Base-by-base conservation (phyloP, 176 grass and related monocot species). In the Oryza officinalis region DNA sequence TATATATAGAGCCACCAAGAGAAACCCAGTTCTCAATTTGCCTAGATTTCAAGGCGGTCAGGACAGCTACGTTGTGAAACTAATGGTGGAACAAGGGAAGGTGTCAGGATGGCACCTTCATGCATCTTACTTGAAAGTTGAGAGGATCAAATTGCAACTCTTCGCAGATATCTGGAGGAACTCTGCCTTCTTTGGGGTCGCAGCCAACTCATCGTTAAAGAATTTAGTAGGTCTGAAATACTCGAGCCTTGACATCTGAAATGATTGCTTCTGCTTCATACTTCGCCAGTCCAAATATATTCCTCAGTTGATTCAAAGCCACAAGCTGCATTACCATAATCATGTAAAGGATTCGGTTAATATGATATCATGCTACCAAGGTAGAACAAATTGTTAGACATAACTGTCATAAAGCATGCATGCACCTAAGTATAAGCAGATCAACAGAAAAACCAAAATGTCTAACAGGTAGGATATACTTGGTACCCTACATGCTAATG, bases 231-330 rank as follows among this genome's bases (percentile, higher is more conserved):
- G 69, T 89, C 77, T 90, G 86, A 61, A 91, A 97, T 67, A 98
- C 81, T 68, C 54, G 89, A 80, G 96, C 84, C 74, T 89, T 92
- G 71, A 90, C 88, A 74, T 98, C 91, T 71, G 89, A 85, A 77
- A 90, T 85, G 74, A 98, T 95, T 43, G 74, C 83, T 81, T 95
- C 93, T 67, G 93, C 87, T 74, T 98, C 96, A 73, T 85, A 87
- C 81, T 96, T 96, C 37, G 91, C 96, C 75, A 98, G 74, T 79
- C 96, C 96, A 88, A 98, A 93, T 89, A 95, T 90, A 76, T 92
- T 94, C 84, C 91, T 98, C 89, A 98, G 78, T 82, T 95, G 83
- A 84, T 85, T 89, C 67, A 96, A 82, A 70, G 80, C 77, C 64
- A 63, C 75, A 81, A 96, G 86, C 97, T 99, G 97, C 80, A 96